phyloP scores from a whole-genome alignment of 2,329 filamentous ascomycete genomes.

The Aphanoascus verrucosus region DNA sequence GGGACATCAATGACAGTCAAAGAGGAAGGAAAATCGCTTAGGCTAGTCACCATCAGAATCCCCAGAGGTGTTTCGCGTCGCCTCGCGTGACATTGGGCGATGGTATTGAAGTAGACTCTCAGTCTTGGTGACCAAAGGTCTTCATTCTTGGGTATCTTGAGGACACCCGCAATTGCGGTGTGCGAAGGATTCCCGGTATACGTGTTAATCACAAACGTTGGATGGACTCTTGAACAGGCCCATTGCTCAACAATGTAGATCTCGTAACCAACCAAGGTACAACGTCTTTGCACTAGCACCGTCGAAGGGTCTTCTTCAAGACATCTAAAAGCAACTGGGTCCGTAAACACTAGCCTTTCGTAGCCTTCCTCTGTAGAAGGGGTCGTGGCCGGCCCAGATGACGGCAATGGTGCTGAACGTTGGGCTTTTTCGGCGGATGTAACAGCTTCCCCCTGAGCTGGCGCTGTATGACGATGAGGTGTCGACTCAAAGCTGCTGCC shows the following conservation, averaged over 20 bases:
- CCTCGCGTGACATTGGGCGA: conserved; percentile 74
- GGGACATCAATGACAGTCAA: conserved; percentile 86
- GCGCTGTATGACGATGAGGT: conserved; percentile 1
- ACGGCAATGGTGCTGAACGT: background rate
- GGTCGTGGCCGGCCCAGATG: background rate
- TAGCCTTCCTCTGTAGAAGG: conserved; percentile 1
- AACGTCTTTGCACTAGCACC: conserved; percentile 60
- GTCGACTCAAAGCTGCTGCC: background rate
- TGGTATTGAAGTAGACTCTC: conserved; percentile 72
- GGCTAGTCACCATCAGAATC: conserved; percentile 83
- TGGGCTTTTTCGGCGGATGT: background rate
- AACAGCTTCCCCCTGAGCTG: background rate
- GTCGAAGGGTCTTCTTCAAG: conserved; percentile 76
- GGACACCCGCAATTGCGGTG: conserved; percentile 64
- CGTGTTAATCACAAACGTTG: conserved; percentile 82
- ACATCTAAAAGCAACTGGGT: conserved; percentile 59
- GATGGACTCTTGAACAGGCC: conserved; percentile 83
- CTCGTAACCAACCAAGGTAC: conserved; percentile 70
- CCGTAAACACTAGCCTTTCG: conserved; percentile 53
- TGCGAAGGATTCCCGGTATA: conserved; percentile 82
- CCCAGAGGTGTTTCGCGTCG: conserved; percentile 73
- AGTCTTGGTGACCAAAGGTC: conserved; percentile 67
- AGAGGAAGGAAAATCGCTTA: conserved; percentile 82
- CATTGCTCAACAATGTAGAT: conserved; percentile 94
- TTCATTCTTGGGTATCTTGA: conserved; percentile 74